Conservation (phyloP, 805 yeast species). For the Candida glaebosa region DNA sequence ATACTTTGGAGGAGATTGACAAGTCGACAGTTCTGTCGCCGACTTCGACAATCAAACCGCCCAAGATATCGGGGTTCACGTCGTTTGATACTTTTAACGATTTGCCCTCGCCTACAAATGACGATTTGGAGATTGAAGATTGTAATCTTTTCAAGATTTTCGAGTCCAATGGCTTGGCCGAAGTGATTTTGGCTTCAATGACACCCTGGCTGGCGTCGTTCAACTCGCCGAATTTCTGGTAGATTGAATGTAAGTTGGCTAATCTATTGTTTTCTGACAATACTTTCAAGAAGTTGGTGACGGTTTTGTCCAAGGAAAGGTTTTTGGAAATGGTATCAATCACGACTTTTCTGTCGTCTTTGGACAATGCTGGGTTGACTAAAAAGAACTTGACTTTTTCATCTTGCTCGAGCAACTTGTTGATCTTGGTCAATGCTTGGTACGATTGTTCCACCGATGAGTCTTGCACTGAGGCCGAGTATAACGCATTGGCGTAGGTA, state of each 20-base stretch:
- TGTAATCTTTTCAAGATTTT: conserved; percentile 75
- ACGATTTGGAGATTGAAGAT: conserved; percentile 71
- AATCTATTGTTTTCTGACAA: conserved; percentile 95
- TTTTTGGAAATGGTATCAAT: conserved; percentile 54
- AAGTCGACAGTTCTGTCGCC: conserved; percentile 97
- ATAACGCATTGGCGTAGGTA: conserved; percentile 93
- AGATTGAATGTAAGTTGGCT: conserved; percentile 59
- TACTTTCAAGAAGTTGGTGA: conserved; percentile 75
- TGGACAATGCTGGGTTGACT: conserved; percentile 78
- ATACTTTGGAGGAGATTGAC: conserved; percentile 78
- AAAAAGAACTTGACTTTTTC: conserved; percentile 59
- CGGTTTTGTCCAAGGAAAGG: conserved; percentile 60
- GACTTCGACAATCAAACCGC: conserved; percentile 93
- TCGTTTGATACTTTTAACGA: conserved; percentile 78
- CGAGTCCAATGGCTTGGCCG: conserved; percentile 80
- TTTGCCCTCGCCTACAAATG: conserved; percentile 81
- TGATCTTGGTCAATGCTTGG: conserved; percentile 59
- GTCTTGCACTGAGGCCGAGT: conserved; percentile 84
- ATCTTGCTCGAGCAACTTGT: conserved; percentile 57
- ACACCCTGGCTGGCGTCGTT: conserved; percentile 88
- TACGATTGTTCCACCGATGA: conserved; percentile 70
- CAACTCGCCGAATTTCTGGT: conserved; percentile 68
- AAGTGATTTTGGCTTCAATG: conserved; percentile 89
- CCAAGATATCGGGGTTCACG: conserved; percentile 87
- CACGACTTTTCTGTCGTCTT: conserved; percentile 68